Evolutionary conservation across 169 alveolate species (phyloP).

Genomic region (Eimeria brunetti): DNA sequence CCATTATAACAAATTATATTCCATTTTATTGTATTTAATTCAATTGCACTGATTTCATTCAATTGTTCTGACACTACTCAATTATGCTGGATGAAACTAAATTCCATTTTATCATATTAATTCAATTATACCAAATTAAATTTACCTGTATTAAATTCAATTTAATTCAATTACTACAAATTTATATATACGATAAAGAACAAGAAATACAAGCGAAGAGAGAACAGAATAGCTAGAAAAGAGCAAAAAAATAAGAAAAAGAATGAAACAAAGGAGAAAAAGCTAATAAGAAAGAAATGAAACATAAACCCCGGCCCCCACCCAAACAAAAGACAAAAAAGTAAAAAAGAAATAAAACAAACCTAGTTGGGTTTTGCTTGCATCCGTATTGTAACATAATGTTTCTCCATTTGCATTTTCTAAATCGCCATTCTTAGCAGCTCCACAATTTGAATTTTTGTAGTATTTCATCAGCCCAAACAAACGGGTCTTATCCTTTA

Average conservation of each 20-base stretch:
- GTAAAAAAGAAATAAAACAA: not conserved
- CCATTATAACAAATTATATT: not conserved
- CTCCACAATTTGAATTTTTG: slow-evolving; percentile 39
- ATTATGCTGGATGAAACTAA: not conserved
- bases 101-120: no score
- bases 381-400: slow-evolving; percentile 83
- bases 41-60: not conserved
- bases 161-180: no score
- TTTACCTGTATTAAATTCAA: no score
- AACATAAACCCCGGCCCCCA: no score
- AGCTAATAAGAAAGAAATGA: not conserved
- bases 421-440: slow-evolving; percentile 82
- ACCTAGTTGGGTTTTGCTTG: slow-evolving; percentile 83
- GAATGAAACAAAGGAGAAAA: not conserved
- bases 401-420: slow-evolving; percentile 82
- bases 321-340: no score
- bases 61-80: no score
- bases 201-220: not conserved
- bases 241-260: not conserved
- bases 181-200: no score
- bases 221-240: not conserved
- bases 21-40: not conserved
- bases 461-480: slow-evolving; percentile 81
- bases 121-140: no score
- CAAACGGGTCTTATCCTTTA: slow-evolving; percentile 57